These are phyloP conservation scores for Pythium rishiriense DNA, from an alignment of 352 stramenopile genomes.

Conservation along the genomic window DNA sequence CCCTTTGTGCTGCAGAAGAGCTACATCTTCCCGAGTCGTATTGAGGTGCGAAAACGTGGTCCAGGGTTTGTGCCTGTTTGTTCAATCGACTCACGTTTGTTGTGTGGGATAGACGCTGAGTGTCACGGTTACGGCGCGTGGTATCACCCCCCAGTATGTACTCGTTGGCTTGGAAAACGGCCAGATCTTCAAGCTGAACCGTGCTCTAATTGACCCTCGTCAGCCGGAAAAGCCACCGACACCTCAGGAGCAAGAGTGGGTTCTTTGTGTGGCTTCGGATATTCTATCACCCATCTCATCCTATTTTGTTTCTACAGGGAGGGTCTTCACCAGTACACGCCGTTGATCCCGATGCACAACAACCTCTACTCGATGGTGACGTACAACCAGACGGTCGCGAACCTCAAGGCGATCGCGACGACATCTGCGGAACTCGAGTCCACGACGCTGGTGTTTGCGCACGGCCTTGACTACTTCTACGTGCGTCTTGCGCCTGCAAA, in stretches of 20 bases:
- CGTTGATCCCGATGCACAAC: slow-evolving; percentile 89
- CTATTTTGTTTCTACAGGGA: slow-evolving; percentile 36
- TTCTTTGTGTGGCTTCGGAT: neutral
- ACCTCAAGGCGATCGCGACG: slow-evolving; percentile 65
- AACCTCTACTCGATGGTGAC: slow-evolving; percentile 86
- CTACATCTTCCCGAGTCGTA: slow-evolving; percentile 91
- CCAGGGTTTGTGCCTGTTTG: too few species aligned
- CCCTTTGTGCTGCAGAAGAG: slow-evolving; percentile 95
- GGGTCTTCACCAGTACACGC: slow-evolving; percentile 86
- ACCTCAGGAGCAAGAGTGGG: slow-evolving; percentile 64
- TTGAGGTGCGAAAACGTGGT: slow-evolving; percentile 80
- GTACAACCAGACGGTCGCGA: slow-evolving; percentile 91
- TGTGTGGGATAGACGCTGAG: slow-evolving; percentile 66
- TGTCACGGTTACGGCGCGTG: slow-evolving; percentile 91
- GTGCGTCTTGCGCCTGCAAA: slow-evolving; percentile 91
- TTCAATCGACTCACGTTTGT: neutral
- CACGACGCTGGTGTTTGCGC: slow-evolving; percentile 92
- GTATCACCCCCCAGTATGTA: slow-evolving; percentile 95
- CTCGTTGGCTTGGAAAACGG: slow-evolving; percentile 91
- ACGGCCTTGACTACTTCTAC: slow-evolving; percentile 95
- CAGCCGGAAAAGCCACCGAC: slow-evolving; percentile 92
- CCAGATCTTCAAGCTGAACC: slow-evolving; percentile 93
- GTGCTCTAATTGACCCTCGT: slow-evolving; percentile 93
- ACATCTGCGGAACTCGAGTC: slow-evolving; percentile 92
- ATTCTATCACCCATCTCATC: neutral